Base-by-base conservation (phyloP, 768 basidiomycete species). In the Serendipita sp. region DNA sequence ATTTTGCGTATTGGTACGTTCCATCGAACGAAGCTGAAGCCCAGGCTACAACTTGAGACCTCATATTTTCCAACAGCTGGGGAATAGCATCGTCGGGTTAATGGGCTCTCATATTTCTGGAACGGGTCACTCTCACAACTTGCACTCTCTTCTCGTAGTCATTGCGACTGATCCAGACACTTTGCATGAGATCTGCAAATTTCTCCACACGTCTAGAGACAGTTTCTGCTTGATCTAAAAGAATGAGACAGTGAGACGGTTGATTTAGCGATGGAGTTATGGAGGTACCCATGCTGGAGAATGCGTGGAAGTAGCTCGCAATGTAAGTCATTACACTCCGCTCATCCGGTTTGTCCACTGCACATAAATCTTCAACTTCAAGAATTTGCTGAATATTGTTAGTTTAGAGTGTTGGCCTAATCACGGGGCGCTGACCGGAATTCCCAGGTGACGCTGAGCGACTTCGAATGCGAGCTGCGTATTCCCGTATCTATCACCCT, bases 271-370 rank as follows among this genome's bases (percentile, higher is more conserved):
- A 42, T 22, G 50, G 28, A 30, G 13, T 5, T 20, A 28, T 65
- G n/a, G 0, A 31, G 9, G 60, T 66, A 94, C 94, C 91, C 86
- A 96, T 94, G 0, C 90, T 85, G 0, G 93, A 95, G 72, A 99
- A 99, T 0, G 95, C 94, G 70, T 98, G 96, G 78, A 99, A 99
- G 74, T 81, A 98, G 68, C 90, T 90, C 34, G 96, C 96, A 50
- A 99, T 87, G 67, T 97, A 98, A 3, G 93, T 97, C 91, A 97
- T 97, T 11, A 97, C 90, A 72, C 88, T 91, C 41, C 92, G 84
- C 74, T 99, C 96, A 71, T 99, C 96, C 0, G 95, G 95, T 51
- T 80, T 81, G n/a, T 76, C 76, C 0, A 84, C 82, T 69, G 93
- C 91, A 67, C 91, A 94, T 31, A 99, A 73, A 76, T 99, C 96